phyloP scores from a whole-genome alignment of 306 rosid species.

The cucumber (Cucumis sativus) region Cucumber_9930_V3 NC_026657.2:12903501-12904000 shows the following conservation, averaged over 20 bases:
- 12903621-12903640: background rate
- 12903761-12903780: background rate
- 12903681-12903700: background rate
- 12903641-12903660: background rate
- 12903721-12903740: background rate
- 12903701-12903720: background rate
- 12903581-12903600: background rate
- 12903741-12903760: background rate
- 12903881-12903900: background rate
- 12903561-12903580: constrained; percentile 87
- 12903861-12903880: background rate
- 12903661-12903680: background rate
- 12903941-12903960: background rate
- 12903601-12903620: background rate
- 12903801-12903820: background rate
- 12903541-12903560: constrained; percentile 90
- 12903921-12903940: background rate
- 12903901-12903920: background rate
- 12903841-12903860: background rate
- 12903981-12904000: background rate
- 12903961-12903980: background rate
- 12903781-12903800: background rate
- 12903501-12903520: constrained; percentile 85
- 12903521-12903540: constrained; percentile 71
- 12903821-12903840: background rate